phyloP scores from a whole-genome alignment of 805 yeast genomes.

The Kodamaea laetipori region DNA sequence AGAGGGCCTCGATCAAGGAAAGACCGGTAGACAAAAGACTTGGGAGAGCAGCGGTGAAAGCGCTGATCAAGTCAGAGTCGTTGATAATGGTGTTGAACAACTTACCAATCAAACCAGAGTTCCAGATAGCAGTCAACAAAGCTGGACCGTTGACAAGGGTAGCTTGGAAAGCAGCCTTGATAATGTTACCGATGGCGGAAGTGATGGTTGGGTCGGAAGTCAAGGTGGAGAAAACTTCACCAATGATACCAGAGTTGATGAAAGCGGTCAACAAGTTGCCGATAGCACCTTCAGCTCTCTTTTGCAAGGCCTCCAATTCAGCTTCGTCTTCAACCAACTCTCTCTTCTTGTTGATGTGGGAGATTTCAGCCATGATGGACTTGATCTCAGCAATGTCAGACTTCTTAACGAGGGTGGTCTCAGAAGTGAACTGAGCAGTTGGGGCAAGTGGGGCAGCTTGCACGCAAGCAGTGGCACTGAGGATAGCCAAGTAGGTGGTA shows the following conservation, averaged over 20 bases:
- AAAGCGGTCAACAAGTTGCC: conserved; percentile 40
- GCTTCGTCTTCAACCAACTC: conserved; percentile 30
- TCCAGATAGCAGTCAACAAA: conserved; percentile 42
- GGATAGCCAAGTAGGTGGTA: conserved; percentile 41
- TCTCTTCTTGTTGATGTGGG: conserved; percentile 40
- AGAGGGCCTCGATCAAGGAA: conserved; percentile 24
- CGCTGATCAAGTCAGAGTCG: conserved; percentile 35
- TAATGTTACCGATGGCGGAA: conserved; percentile 27
- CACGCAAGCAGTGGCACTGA: conserved; percentile 40
- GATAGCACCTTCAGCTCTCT: conserved; percentile 40
- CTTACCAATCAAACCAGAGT: conserved; percentile 41
- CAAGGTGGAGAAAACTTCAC: conserved; percentile 37
- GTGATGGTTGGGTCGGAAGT: conserved; percentile 35
- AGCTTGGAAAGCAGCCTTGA: conserved; percentile 34
- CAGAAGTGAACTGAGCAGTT: conserved; percentile 22
- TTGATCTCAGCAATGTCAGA: conserved; percentile 37
- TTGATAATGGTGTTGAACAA: conserved; percentile 34
- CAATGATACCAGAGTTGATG: conserved; percentile 39
- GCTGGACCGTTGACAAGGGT: conserved; percentile 43
- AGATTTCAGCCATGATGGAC: conserved; percentile 35
- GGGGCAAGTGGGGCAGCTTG: conserved; percentile 33
- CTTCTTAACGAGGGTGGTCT: conserved; percentile 33
- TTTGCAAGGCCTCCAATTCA: conserved; percentile 29
- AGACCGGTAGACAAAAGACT: conserved; percentile 35
- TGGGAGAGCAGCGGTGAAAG: conserved; percentile 37